Base-by-base conservation (phyloP, 2,329 filamentous ascomycete genomes). In the Apiospora kogelbergensis region DNA sequence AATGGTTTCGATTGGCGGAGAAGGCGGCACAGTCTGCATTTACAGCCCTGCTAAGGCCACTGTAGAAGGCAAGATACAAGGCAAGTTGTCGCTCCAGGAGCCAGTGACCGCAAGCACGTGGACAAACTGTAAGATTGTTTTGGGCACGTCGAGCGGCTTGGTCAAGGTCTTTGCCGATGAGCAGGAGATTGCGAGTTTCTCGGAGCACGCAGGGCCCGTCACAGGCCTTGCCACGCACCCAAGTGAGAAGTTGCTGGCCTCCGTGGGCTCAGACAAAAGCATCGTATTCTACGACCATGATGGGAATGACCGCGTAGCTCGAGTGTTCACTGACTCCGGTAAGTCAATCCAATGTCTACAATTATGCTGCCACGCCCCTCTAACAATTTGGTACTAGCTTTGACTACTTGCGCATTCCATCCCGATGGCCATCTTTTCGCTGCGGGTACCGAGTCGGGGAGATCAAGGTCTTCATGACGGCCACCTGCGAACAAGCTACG, bases 401-500 rank as follows among this genome's bases (percentile, higher is more conserved):
- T 97, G 63, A 93, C 92, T 1, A 88, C 90, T 66, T 92, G 90
- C 72, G 89, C 91, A 42, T 98, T 99, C 86, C 96, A 99, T 79
- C 96, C 97, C 7, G 96, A 99, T 77, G 96, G 96, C n/a, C 93
- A 98, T 78, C 86, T 99, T 6, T 89, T 98, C 74, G 95, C 94
- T 46, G 92, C 91, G 2, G 96, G 95, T 71, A 93, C 92, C n/a
- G 83, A 84, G 11, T 86, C 91, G 65, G 94, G 94, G 90, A 94
- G 69, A 92, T 99, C 79, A 93, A 95, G 79, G 88, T 99, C 67
- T 98, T 93, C 81, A 93, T 97, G 80, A 91, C 94, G 73, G 95
- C 92, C 80, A 92, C 89, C 0, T 91, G 94, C 45, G 88, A 91
- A 70, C 87, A 90, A 73, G 93, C 93, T 37, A 93, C 93, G 37